Evolutionary conservation across 345 rosid species (phyloP).

Genomic region (Pelargonium nanum): DNA sequence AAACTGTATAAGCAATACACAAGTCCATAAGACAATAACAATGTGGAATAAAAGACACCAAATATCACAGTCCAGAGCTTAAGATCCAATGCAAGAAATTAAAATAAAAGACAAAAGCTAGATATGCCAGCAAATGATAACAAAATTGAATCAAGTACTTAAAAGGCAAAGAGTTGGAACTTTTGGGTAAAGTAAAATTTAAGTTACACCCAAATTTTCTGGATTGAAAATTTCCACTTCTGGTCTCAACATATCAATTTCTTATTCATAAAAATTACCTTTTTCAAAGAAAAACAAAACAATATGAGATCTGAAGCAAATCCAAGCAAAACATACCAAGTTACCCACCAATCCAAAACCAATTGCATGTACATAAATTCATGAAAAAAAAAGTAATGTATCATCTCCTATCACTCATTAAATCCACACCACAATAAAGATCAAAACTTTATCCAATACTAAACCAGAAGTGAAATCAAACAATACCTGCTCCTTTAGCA

Average conservation of each 20-base stretch:
- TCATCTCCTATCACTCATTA: background rate
- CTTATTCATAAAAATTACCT: background rate
- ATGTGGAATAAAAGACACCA: background rate
- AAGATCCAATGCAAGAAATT: background rate
- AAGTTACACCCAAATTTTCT: background rate
- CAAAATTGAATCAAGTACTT: background rate
- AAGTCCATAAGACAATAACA: too few species aligned
- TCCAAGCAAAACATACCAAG: background rate
- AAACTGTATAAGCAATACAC: constrained; percentile 19
- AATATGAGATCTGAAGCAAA: background rate
- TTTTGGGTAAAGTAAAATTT: background rate
- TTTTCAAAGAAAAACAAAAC: background rate
- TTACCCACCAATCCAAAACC: background rate
- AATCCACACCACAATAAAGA: background rate
- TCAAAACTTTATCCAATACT: background rate
- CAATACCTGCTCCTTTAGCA: constrained; percentile 74
- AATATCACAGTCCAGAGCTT: background rate
- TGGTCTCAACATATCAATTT: background rate
- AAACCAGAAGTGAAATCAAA: background rate
- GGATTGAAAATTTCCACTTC: background rate
- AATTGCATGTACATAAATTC: background rate
- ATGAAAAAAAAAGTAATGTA: too few species aligned
- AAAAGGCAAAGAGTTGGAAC: background rate
- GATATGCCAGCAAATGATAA: background rate
- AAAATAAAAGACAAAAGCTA: background rate